Base-by-base conservation (phyloP, 768 basidiomycete genomes). In the Tricholoma matsutake region DNA sequence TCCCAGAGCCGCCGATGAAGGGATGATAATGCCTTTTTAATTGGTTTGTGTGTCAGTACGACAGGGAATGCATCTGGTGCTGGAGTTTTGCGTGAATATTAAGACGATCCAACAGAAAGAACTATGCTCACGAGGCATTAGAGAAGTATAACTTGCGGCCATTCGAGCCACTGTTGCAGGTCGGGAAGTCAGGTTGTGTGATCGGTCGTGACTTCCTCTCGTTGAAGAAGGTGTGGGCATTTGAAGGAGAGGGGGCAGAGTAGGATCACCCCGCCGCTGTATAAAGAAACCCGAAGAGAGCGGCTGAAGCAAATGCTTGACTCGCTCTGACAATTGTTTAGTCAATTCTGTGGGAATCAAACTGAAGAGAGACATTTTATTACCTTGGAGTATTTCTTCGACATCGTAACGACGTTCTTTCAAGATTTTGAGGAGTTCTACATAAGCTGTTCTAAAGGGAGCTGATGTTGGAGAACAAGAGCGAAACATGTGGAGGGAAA, bases 391-490 rank as follows among this genome's bases (percentile, higher is more conserved):
- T 45, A 68, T 51, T 6, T 65, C 59, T 66, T 76, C 74, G 55
- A 76, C 60, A 54, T 71, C 63, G 54, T 70, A 41, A 32, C 73
- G 68, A 31, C 76, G 78, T 53, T 71, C 69, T 62, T 77, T 71
- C 11, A 82, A 67, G 64, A 79, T 70, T 43, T 74, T 71, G 43
- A 86, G 73, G 58, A 85, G 70, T 62, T 76, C 76, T 67, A 83
- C 76, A 71, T 85, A 86, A 14, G 76, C 77, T 39, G 71, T 67
- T 71, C 84, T 86, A 71, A 78, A 75, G 10, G 73, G 74, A 41
- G 71, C 64, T 28, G 78, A 67, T 57, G 70, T 65, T 29, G 74
- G 63, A 20, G 79, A 70, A 66, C 84, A 85, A 49, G 75, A 70
- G 34, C 76, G 76, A 69, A 83, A 84, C 49, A 73, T 72, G 63